Percentiles rank a stretch among this genome's conserved stretches.
phyloP scores from a whole-genome alignment of 345 rosid genomes.

The Xanthoceras sorbifolium region DNA sequence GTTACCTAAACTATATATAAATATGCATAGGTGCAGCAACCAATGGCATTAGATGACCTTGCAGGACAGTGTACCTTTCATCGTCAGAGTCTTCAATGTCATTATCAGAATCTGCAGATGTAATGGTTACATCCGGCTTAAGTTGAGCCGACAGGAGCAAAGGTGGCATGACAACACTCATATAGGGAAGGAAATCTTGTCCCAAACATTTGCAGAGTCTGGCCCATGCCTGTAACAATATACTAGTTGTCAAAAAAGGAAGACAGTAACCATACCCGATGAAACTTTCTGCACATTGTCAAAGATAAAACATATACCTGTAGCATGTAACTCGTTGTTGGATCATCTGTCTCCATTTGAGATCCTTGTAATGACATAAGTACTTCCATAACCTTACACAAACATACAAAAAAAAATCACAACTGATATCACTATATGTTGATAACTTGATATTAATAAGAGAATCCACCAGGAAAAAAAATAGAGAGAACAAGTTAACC shows the following conservation, averaged over 20 bases:
- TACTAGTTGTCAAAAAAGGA: slow-evolving; percentile 11
- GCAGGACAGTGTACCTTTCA: slow-evolving; percentile 63
- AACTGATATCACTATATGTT: background rate
- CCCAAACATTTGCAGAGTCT: slow-evolving; percentile 99
- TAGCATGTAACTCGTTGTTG: slow-evolving; percentile 97
- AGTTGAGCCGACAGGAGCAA: slow-evolving; percentile 97
- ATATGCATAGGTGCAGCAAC: background rate
- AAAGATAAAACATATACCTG: slow-evolving; percentile 58
- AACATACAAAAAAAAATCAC: background rate
- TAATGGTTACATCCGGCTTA: slow-evolving; percentile 98
- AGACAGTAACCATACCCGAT: background rate
- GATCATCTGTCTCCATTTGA: slow-evolving; percentile 97
- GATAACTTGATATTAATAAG: background rate
- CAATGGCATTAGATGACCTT: background rate
- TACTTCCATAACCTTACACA: slow-evolving; percentile 93
- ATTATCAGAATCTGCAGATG: slow-evolving; percentile 95
- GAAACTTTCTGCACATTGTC: slow-evolving; percentile 7
- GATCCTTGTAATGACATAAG: slow-evolving; percentile 98
- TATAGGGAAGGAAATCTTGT: slow-evolving; percentile 97
- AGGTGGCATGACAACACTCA: slow-evolving; percentile 99
- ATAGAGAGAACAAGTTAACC: background rate
- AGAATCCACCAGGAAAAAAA: background rate
- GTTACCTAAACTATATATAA: background rate
- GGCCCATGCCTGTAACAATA: slow-evolving; percentile 85
- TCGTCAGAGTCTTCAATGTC: slow-evolving; percentile 94